Evolutionary conservation across 495 filamentous ascomycete genomes (phyloP).

Genomic region (Wilcoxina mikolae): DNA sequence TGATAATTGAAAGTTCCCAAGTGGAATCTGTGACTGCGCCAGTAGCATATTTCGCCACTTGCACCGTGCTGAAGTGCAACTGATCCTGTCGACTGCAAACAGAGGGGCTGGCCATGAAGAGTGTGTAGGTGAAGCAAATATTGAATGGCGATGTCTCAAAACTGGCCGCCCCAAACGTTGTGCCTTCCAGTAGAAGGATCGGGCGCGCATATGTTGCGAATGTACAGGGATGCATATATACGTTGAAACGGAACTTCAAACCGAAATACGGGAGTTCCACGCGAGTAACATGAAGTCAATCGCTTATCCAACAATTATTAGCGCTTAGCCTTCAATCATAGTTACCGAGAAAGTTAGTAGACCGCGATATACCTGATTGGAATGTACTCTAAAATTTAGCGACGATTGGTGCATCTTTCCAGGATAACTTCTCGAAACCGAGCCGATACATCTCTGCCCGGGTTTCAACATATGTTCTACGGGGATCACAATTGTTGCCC

Average conservation of each 20-base stretch:
- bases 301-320: not conserved
- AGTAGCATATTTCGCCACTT: not conserved
- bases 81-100: no score
- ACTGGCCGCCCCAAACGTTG: not conserved
- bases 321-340: not conserved
- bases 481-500: not conserved
- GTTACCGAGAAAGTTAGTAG: not conserved
- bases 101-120: no score
- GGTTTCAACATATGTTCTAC: slow-evolving; percentile 6
- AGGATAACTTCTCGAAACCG: slow-evolving; percentile 2
- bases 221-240: slow-evolving; percentile 1
- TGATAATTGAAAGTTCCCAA: not conserved
- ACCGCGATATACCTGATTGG: not conserved
- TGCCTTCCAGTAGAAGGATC: not conserved
- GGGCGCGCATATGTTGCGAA: not conserved
- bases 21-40: not conserved
- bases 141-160: not conserved
- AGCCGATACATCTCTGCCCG: not conserved
- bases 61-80: no score
- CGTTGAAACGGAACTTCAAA: slow-evolving; percentile 2
- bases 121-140: not conserved
- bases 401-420: not conserved
- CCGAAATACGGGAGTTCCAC: not conserved
- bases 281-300: not conserved
- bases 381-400: not conserved